Base-by-base conservation (phyloP, 2,329 filamentous ascomycete genomes). In the Massarina eburnea region DNA sequence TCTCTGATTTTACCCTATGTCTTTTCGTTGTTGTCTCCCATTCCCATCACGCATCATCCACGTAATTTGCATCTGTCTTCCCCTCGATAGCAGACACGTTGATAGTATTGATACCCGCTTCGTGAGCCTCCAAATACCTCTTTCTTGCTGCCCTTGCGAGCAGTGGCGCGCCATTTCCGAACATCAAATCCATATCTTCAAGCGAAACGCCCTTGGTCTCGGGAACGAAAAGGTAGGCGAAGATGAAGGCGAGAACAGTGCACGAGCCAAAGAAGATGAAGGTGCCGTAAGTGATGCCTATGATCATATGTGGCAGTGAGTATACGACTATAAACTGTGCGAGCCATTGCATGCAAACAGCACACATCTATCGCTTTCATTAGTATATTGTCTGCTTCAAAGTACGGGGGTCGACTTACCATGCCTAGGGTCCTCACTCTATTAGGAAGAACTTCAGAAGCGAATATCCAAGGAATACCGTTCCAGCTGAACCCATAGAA, bases 401-500 rank as follows among this genome's bases (percentile, higher is more conserved):
- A n/a, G n/a, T n/a, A 29, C 8, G 26, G 14, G 14, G 26, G 8
- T 29, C 14, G 26, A 29, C 26, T 29, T 2, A 67, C 67, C 1
- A 71, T 66, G 43, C 68, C 70, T 0, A 72, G 53, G 62, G 70
- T 68, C 20, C 70, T 61, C 40, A 74, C 71, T 27, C 71, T 65
- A 20, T 71, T 54, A 0, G 67, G 68, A 49, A 77, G 79, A 42
- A 78, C 77, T 50, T 80, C 78, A 2, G 75, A 74, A 8, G 71
- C 72, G 43, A 76, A 76, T 0, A 74, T 73, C 66, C 67, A 73
- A 1, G 69, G n/a, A n/a, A n/a, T n/a, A n/a, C n/a, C n/a, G n/a
- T n/a, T n/a, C n/a, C n/a, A n/a, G n/a, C n/a, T n/a, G n/a, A n/a
- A n/a, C n/a, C n/a, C n/a, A n/a, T n/a, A n/a, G n/a, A n/a, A n/a